Percentiles rank a stretch among this genome's conserved stretches.
Evolutionary conservation across 768 basidiomycete species (phyloP).

Genomic region (Wakefieldia striispora): DNA sequence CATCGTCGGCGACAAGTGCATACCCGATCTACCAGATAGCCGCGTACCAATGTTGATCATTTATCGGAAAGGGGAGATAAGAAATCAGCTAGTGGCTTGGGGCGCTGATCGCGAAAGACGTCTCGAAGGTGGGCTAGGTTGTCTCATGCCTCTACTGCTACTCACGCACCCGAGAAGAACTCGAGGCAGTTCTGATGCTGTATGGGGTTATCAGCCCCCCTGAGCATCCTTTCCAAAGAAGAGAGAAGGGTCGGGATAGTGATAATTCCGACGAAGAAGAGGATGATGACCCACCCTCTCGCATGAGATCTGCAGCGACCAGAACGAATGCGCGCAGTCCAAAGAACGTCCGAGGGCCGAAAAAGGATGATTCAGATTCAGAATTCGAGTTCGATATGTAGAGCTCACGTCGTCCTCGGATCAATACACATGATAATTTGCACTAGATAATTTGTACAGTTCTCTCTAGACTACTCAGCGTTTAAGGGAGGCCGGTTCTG

Average conservation of each 20-base stretch:
- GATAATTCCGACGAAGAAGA: slow-evolving; percentile 48
- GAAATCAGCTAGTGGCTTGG: slow-evolving; percentile 83
- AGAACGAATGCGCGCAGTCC: slow-evolving; percentile 48
- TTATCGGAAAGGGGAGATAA: slow-evolving; percentile 90
- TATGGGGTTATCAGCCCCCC: slow-evolving; percentile 63
- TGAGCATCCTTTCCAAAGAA: slow-evolving; percentile 39
- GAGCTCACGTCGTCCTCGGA: background rate
- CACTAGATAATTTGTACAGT: background rate
- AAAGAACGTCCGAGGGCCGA: slow-evolving; percentile 55
- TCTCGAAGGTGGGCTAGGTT: slow-evolving; percentile 61
- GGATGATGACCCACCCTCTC: slow-evolving; percentile 48
- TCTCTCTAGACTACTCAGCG: slow-evolving; percentile 30
- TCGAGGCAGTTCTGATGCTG: slow-evolving; percentile 67
- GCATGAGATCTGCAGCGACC: slow-evolving; percentile 55
- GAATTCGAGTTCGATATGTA: slow-evolving; percentile 77
- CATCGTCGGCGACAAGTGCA: slow-evolving; percentile 92
- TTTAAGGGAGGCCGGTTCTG: slow-evolving; percentile 61
- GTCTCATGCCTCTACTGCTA: background rate
- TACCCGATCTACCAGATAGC: slow-evolving; percentile 91
- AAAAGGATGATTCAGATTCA: slow-evolving; percentile 71
- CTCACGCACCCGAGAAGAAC: slow-evolving; percentile 41
- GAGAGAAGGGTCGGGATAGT: slow-evolving; percentile 30
- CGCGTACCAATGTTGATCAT: slow-evolving; percentile 90
- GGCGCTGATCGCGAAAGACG: slow-evolving; percentile 74
- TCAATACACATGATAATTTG: background rate